These are phyloP conservation scores for Rhodamnia argentea DNA, from an alignment of 345 rosid species.

Conservation along the genomic window DNA sequence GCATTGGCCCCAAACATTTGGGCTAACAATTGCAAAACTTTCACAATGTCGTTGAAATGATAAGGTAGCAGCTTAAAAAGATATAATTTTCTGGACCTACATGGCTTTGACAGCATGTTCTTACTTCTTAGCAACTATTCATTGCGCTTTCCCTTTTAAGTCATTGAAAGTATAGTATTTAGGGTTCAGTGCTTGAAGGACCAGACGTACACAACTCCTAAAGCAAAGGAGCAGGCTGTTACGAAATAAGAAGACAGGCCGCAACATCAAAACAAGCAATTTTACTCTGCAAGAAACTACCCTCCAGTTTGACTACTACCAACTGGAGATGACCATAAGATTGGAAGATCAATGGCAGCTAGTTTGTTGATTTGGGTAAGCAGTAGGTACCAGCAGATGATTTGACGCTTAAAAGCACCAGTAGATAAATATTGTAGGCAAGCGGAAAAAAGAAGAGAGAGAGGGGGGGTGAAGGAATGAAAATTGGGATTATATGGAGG, in stretches of 20 bases:
- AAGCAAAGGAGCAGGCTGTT: background rate
- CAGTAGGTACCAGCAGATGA: background rate
- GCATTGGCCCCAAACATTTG: background rate
- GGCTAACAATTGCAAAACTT: background rate
- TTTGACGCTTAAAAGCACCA: background rate
- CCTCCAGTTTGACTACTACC: background rate
- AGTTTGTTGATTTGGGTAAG: background rate
- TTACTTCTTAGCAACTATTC: background rate
- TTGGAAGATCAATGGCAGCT: background rate
- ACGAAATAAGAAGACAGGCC: background rate
- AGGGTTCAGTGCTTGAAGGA: background rate
- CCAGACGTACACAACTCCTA: background rate
- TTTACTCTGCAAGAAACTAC: background rate
- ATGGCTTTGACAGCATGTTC: background rate
- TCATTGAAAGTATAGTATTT: background rate
- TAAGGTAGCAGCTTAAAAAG: background rate
- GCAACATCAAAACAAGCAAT: background rate
- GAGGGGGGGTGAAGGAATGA: background rate
- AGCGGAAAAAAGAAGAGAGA: fast-evolving
- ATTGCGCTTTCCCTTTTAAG: background rate
- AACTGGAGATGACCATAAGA: background rate
- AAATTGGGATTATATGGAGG: background rate
- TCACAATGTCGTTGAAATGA: background rate
- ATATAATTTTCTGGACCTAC: background rate
- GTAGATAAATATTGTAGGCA: background rate